Base-by-base conservation (phyloP, 2,329 filamentous ascomycete species). In the Rhexocercosporidium sp. region DNA sequence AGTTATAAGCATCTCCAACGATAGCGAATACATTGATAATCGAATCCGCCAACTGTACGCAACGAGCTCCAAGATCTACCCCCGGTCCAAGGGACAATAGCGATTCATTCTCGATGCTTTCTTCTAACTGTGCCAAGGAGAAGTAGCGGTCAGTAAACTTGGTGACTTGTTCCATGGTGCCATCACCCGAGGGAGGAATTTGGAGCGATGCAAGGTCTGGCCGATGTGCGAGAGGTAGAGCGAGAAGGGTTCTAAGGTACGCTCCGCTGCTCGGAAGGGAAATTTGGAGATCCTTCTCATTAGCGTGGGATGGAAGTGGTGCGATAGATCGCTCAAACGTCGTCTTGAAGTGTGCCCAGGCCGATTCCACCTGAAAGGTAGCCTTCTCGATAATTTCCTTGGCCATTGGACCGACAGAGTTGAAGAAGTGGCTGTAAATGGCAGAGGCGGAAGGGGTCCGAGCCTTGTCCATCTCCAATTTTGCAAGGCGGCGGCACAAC, bases 401-500 rank as follows among this genome's bases (percentile, higher is more conserved):
- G 49, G 82, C 77, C 5, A 70, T 31, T 11, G 76, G 70, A 3
- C 69, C 72, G 20, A 81, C 51, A 0, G 53, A 62, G 2, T 65
- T 57, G 51, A 81, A 78, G 4, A 82, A 68, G 3, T 66, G 27
- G 2, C 73, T 62, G 60, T 79, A 80, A 4, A 70, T 60, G 16
- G 57, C 41, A 41, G 62, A 68, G 20, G 62, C 20, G 34, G 31
- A 39, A 16, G 14, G 18, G 68, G 65, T 51, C n/a, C 61, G 49
- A 54, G 74, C 60, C 18, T 73, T 77, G 56, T 84, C 81, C 1
- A 75, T 72, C 46, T 88, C 83, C 0, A 90, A 71, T 73, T 91
- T 91, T 0, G 83, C 84, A 20, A 90, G 81, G 0, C 88, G 84
- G 31, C 85, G 82, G 68, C 82, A 83, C 1, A 90, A 76, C 73